Conservation (phyloP, 768 basidiomycete genomes). For the Amanita phalloides region DNA sequence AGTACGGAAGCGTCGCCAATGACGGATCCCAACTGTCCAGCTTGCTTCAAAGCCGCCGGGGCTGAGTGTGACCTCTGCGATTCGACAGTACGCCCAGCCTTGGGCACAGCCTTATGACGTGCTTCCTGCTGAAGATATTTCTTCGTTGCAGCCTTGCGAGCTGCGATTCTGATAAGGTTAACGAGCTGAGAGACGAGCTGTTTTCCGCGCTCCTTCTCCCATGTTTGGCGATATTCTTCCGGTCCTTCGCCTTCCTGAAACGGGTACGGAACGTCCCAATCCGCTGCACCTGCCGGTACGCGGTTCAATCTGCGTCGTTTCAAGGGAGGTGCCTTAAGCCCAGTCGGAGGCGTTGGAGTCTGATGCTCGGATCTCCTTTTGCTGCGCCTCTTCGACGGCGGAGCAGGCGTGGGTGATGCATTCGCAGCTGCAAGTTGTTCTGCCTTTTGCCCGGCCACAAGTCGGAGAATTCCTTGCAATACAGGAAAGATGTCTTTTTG, state of each 20-base stretch:
- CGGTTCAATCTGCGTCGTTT: conserved; percentile 56
- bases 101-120: background rate
- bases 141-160: conserved; percentile 49
- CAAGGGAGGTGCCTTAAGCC: conserved; percentile 10
- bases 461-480: conserved; percentile 47
- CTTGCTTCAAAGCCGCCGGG: background rate
- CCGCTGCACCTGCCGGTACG: conserved; percentile 71
- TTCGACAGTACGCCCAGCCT: background rate
- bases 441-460: conserved; percentile 32
- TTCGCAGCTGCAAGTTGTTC: conserved; percentile 1
- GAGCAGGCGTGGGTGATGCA: conserved; percentile 6
- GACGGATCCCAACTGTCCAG: conserved; percentile 2
- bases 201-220: conserved; percentile 55
- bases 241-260: conserved; percentile 67
- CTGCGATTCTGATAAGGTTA: conserved; percentile 47
- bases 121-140: conserved; percentile 24
- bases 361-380: background rate
- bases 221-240: conserved; percentile 45
- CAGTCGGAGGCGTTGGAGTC: background rate
- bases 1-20: background rate
- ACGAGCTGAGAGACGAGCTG: conserved; percentile 54
- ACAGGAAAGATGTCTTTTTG: conserved; percentile 63
- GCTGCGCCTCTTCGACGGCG: background rate
- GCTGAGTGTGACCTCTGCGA: background rate
- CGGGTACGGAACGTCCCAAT: conserved; percentile 81